Evolutionary conservation across 1,139 yeast genomes (phyloP), one percentile per base, ranked within the genome.

Genomic region (Diutina ranongensis): DNA sequence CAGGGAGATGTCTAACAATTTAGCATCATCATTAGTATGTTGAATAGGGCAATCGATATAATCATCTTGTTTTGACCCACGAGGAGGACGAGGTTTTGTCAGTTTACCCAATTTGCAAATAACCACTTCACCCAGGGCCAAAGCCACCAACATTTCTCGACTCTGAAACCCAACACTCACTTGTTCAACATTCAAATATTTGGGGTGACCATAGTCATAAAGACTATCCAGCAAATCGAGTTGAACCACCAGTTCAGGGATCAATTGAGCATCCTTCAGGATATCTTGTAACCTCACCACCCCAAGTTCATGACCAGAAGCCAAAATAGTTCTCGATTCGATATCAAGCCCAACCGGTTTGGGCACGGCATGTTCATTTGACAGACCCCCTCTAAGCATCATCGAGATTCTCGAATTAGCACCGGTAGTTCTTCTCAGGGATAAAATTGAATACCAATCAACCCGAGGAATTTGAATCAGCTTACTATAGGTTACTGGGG

Each of bases 251-350:
- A 58, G 59, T 49, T 65, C 72, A n/a, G 76, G 67, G 45, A 81
- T 87, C 49, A 74, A 82, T 16, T 78, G 64, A 54, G 85, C 95
- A 25, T 84, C 85, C 50, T 81, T 78, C 0, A 95, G 79, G 1
- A 88, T 81, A 60, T 89, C 96, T 73, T 86, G 80, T 19, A 92
- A 60, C 51, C 94, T 72, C 0, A 92, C 78, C 20, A 77, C 70
- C 0, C 97, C 97, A 55, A 82, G 80, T 34, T 74, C 74, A 59
- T 87, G 97, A 1, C 97, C 97, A 0, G 95, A 78, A 2, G 84
- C 74, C 45, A 83, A 61, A 2, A 87, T 83, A 33, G 78, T 74
- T 35, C 92, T 74, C 40, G 51, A 52, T 9, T 70, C 67, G 45
- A 78, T 84, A 52, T 72, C 76, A 9, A 71, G 65, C 15, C 92